These are phyloP conservation scores for Saccharomycopsis fibuligera DNA, from an alignment of 805 yeast genomes.

Conservation along the genomic window DNA sequence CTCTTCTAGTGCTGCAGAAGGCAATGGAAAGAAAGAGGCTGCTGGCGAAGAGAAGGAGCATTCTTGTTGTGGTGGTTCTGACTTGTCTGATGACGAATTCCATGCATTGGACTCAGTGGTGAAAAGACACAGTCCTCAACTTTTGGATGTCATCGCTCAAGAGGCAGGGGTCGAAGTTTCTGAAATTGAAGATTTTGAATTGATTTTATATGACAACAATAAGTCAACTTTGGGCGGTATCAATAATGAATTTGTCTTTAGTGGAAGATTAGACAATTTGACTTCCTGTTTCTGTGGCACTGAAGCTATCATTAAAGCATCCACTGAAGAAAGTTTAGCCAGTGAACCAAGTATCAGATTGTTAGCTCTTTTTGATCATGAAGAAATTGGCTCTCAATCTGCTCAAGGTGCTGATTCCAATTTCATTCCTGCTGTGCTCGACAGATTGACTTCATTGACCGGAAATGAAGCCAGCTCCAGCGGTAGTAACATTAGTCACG, in stretches of 20 bases:
- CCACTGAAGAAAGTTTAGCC: conserved; percentile 33
- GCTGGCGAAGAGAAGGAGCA: conserved; percentile 18
- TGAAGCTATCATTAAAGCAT: conserved; percentile 57
- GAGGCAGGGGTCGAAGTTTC: conserved; percentile 46
- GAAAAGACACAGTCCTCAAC: conserved; percentile 69
- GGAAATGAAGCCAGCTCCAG: conserved; percentile 32
- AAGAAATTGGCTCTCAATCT: conserved; percentile 87
- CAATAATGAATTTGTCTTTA: conserved; percentile 82
- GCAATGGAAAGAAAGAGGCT: conserved; percentile 18
- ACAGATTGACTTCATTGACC: conserved; percentile 51
- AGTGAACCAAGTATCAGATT: conserved; percentile 57
- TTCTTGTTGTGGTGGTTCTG: conserved; percentile 36
- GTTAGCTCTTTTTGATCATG: conserved; percentile 88
- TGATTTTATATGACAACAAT: conserved; percentile 80
- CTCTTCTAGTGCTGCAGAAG: conserved; percentile 24
- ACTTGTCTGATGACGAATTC: conserved; percentile 48
- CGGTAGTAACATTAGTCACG: conserved; percentile 3
- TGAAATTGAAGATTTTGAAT: conserved; percentile 86
- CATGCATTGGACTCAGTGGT: conserved; percentile 58
- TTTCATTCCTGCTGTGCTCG: conserved; percentile 72
- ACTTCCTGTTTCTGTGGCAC: conserved; percentile 81
- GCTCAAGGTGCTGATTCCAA: conserved; percentile 97
- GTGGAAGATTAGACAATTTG: conserved; percentile 87
- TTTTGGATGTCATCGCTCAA: conserved; percentile 61
- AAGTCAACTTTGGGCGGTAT: conserved; percentile 81